Percentiles rank a stretch among this genome's conserved stretches.
phyloP scores from a whole-genome alignment of 345 rosid species.

The Pelargonium nanum region DNA sequence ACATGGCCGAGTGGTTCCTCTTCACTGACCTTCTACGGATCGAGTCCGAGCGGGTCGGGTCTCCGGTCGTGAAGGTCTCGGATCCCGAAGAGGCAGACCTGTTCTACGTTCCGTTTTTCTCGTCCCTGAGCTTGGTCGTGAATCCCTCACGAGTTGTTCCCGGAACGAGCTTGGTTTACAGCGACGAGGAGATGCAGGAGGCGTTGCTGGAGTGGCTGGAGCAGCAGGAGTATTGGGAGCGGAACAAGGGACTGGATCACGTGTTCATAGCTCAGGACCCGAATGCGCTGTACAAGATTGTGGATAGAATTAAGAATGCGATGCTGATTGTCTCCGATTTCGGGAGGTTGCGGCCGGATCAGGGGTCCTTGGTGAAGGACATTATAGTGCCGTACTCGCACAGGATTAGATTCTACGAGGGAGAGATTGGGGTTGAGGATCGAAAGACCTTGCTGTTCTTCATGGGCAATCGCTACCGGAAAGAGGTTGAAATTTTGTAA shows the following conservation, averaged over 20 bases:
- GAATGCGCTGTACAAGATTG: constrained; percentile 56
- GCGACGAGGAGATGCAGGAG: constrained; percentile 83
- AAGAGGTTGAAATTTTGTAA: constrained; percentile 43
- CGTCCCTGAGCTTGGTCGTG: constrained; percentile 72
- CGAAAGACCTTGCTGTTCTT: constrained; percentile 76
- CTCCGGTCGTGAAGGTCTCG: constrained; percentile 43
- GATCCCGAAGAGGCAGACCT: constrained; percentile 83
- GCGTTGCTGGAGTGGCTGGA: constrained; percentile 72
- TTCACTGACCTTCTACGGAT: constrained; percentile 59
- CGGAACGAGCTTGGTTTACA: constrained; percentile 39
- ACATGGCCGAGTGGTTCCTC: constrained; percentile 96
- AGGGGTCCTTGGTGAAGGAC: constrained; percentile 87
- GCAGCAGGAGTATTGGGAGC: constrained; percentile 70
- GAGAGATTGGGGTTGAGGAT: constrained; percentile 48
- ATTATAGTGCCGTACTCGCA: constrained; percentile 84
- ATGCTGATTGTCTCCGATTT: constrained; percentile 67
- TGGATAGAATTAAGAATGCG: constrained; percentile 62
- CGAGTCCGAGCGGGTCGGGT: constrained; percentile 47
- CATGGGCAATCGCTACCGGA: constrained; percentile 95
- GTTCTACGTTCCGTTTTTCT: constrained; percentile 79
- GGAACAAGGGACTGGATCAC: constrained; percentile 69
- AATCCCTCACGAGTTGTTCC: constrained; percentile 35
- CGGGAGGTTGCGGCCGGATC: constrained; percentile 69
- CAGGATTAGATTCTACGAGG: constrained; percentile 57
- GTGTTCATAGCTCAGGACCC: constrained; percentile 85